Conservation (phyloP, 768 basidiomycete genomes). For the Pholiota molesta region DNA sequence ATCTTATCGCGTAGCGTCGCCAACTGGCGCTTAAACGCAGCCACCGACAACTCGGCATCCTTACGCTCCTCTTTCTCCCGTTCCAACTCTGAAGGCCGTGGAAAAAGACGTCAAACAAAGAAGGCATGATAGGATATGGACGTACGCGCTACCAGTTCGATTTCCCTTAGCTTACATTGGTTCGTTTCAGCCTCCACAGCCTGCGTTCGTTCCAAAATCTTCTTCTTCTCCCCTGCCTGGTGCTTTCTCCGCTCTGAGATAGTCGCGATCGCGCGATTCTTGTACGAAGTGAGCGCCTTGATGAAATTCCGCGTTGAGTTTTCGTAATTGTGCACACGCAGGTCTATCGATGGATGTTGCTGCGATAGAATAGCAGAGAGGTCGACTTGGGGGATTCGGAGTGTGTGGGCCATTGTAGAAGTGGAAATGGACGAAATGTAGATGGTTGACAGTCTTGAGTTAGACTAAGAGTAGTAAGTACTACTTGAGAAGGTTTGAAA, state of each 20-base stretch:
- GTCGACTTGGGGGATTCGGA: slow-evolving; percentile 60
- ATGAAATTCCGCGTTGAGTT: slow-evolving; percentile 72
- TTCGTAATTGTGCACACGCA: slow-evolving; percentile 63
- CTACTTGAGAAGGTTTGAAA: background rate
- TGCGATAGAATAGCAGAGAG: slow-evolving; percentile 59
- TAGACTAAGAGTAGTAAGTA: too few relatives aligned
- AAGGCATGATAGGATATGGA: slow-evolving; percentile 6
- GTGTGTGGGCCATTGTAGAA: slow-evolving; percentile 24
- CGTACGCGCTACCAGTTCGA: slow-evolving; percentile 78
- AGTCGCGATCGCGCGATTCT: slow-evolving; percentile 67
- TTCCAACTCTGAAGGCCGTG: slow-evolving; percentile 51
- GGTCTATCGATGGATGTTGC: slow-evolving; percentile 63
- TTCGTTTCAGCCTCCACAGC: slow-evolving; percentile 71
- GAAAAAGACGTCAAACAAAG: background rate
- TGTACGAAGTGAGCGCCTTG: slow-evolving; percentile 72
- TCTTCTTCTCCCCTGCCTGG: slow-evolving; percentile 66
- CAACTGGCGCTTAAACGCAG: slow-evolving; percentile 68
- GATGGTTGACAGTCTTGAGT: too few relatives aligned
- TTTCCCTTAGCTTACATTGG: slow-evolving; percentile 77
- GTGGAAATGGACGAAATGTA: background rate
- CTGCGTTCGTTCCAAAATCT: slow-evolving; percentile 59
- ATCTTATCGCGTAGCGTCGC: slow-evolving; percentile 62
- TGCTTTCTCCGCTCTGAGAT: slow-evolving; percentile 68
- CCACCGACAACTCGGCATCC: slow-evolving; percentile 64
- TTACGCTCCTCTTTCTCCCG: slow-evolving; percentile 74